Evolutionary conservation across 2,329 filamentous ascomycete species (phyloP).

Genomic region (Aspergillus oerlinghausenensis): DNA sequence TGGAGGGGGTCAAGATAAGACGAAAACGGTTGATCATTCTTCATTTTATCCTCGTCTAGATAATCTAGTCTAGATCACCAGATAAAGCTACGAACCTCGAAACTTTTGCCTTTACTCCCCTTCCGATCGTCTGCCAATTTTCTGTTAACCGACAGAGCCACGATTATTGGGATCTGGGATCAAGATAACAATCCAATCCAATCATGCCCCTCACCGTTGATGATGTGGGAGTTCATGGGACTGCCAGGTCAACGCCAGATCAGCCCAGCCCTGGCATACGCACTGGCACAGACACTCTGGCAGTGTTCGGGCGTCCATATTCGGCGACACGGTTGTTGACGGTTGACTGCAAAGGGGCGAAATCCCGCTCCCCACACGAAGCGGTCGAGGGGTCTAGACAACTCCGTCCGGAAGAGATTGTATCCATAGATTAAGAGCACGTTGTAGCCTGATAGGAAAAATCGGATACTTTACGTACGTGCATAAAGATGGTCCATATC

Average conservation of each 20-base stretch:
- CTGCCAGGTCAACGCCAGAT: background rate
- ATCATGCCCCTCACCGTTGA: slow-evolving; percentile 7
- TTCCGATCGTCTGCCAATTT: slow-evolving; percentile 6
- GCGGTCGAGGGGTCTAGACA: slow-evolving; percentile 7
- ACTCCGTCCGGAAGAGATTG: slow-evolving; percentile 3
- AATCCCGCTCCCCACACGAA: slow-evolving; percentile 3
- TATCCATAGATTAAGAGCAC: background rate
- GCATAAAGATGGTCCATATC: slow-evolving; percentile 10
- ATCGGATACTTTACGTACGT: slow-evolving; percentile 9
- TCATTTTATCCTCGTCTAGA: no score
- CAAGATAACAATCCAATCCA: slow-evolving; percentile 3
- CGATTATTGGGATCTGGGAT: slow-evolving; percentile 14
- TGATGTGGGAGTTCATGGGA: slow-evolving; percentile 10
- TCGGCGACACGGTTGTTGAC: background rate
- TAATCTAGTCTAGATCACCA: background rate
- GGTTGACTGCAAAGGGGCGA: slow-evolving; percentile 1
- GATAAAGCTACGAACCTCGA: background rate
- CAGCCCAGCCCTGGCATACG: background rate
- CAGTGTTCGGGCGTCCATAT: slow-evolving; percentile 10
- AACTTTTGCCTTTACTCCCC: background rate
- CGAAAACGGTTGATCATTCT: background rate
- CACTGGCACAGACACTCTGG: background rate
- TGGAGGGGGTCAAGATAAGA: background rate
- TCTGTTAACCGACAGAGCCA: slow-evolving; percentile 17
- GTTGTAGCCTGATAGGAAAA: background rate